A percentile compares a stretch with the other conserved stretches of the same genome.
These are phyloP conservation scores for Globisporangium nodosum DNA, from an alignment of 352 stramenopile species.

Conservation along the genomic window DNA sequence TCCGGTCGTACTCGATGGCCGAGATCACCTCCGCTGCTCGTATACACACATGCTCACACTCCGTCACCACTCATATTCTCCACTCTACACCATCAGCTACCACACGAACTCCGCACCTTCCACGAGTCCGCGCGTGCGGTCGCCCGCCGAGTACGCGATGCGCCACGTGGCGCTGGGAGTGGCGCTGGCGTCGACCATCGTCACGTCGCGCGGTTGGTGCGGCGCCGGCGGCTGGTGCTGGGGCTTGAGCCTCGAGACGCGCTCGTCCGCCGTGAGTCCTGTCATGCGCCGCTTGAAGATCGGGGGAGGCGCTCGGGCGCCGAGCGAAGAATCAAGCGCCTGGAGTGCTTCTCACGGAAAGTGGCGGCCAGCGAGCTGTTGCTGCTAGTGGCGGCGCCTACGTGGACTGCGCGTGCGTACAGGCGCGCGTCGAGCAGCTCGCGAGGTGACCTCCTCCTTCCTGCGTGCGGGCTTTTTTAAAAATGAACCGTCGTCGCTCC, in stretches of 20 bases:
- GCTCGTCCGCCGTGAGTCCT: background rate
- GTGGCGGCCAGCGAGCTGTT: background rate
- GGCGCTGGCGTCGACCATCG: constrained; percentile 13
- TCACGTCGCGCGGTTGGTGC: background rate
- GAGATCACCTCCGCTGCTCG: constrained; percentile 90
- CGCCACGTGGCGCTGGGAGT: constrained; percentile 41
- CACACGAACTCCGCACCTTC: constrained; percentile 26
- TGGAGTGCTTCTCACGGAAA: background rate
- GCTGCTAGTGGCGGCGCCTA: background rate
- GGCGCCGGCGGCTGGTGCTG: background rate
- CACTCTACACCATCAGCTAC: background rate
- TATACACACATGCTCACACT: background rate
- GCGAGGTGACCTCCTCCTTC: too few species aligned
- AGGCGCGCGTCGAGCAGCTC: too few species aligned
- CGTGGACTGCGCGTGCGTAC: too few species aligned
- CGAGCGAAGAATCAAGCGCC: background rate
- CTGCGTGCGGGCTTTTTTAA: background rate
- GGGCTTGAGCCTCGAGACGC: constrained; percentile 1
- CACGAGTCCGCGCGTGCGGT: constrained; percentile 56
- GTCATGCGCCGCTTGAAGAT: constrained; percentile 3
- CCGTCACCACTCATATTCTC: background rate
- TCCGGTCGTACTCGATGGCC: constrained; percentile 91
- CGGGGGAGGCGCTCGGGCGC: background rate
- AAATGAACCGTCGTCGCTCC: background rate
- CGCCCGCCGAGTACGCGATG: constrained; percentile 39